Conservation (phyloP, 441 rosid genomes). For the Adansonia rubrostipa region DNA sequence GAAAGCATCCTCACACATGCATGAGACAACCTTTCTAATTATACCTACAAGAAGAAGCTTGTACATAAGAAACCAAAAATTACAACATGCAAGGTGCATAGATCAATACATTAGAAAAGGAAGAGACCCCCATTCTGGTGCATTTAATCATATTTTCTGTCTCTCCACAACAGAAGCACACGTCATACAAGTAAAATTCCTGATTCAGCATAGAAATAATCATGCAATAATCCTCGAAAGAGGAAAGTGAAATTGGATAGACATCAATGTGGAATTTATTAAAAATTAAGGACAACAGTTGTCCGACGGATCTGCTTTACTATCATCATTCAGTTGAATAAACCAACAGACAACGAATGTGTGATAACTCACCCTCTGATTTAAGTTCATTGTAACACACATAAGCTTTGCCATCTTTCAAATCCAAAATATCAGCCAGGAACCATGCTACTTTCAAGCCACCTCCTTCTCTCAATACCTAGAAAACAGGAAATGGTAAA, state of each 20-base stretch:
- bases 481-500: conserved; percentile 21
- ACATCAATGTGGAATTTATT: background rate
- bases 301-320: conserved; percentile 17
- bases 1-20: conserved; percentile 10
- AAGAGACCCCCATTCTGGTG: background rate
- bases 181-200: conserved; percentile 14
- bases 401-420: conserved; percentile 80
- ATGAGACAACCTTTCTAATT: conserved; percentile 13
- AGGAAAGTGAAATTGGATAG: conserved; percentile 10
- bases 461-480: conserved; percentile 86
- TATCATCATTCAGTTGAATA: conserved; percentile 19
- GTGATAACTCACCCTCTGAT: conserved; percentile 56
- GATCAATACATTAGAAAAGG: background rate
- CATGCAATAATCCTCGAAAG: background rate
- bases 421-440: conserved; percentile 68
- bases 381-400: conserved; percentile 72
- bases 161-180: background rate
- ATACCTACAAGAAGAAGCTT: conserved; percentile 5
- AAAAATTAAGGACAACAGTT: conserved; percentile 12
- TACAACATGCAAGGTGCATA: background rate
- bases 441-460: conserved; percentile 84
- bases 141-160: conserved; percentile 7
- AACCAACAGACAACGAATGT: conserved; percentile 11
- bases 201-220: background rate
- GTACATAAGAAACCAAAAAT: conserved; percentile 1